phyloP scores from a whole-genome alignment of 2,329 filamentous ascomycete species.

The Kalaharituber pfeilii region DNA sequence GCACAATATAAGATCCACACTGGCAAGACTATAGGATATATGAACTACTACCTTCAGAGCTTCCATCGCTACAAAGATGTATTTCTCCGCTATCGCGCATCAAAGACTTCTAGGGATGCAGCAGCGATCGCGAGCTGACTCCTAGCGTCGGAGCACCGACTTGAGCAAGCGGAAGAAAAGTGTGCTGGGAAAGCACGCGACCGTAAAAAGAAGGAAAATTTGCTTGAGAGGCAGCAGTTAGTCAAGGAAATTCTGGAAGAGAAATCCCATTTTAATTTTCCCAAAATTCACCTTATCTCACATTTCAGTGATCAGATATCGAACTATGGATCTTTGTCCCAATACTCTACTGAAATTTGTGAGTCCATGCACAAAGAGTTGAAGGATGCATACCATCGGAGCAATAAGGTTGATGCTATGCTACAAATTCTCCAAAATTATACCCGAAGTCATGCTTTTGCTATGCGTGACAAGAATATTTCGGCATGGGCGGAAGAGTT shows the following conservation, averaged over 20 bases:
- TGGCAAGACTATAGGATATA: background rate
- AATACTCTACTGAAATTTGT: background rate
- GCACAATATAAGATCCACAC: conserved; percentile 5
- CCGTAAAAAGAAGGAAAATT: background rate
- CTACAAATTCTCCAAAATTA: background rate
- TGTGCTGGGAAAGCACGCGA: background rate
- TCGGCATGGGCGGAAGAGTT: no score
- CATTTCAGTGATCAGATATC: no score
- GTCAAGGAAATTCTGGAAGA: background rate
- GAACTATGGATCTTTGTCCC: no score
- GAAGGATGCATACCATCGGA: background rate
- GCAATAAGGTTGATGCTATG: background rate
- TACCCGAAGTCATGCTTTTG: background rate
- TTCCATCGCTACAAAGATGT: conserved; percentile 6
- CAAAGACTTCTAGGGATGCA: background rate
- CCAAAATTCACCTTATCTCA: no score
- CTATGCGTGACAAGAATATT: no score
- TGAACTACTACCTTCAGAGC: conserved; percentile 1
- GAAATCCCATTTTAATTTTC: background rate
- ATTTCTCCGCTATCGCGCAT: conserved; percentile 3
- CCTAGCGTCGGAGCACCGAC: background rate
- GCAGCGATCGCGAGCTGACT: background rate
- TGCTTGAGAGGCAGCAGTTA: background rate
- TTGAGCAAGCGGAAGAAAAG: background rate
- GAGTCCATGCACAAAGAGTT: background rate